Evolutionary conservation across 192 early-diverging fungal species (phyloP).

Genomic region (Radiomyces spectabilis): DNA sequence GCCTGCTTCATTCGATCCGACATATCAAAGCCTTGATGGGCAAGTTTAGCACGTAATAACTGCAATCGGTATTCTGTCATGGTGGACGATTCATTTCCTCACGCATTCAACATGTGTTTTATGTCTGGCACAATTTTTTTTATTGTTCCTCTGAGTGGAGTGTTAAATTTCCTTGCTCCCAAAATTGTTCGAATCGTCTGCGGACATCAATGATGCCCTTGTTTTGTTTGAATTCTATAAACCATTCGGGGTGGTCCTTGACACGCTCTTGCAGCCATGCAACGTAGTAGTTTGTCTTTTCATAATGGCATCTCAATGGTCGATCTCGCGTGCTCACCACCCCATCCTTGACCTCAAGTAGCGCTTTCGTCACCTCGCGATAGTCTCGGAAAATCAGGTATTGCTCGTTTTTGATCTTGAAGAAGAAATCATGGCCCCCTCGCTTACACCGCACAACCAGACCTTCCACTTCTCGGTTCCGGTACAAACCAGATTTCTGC

Average conservation of each 20-base stretch:
- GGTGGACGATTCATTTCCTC: background rate
- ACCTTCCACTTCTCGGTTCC: slow-evolving; percentile 77
- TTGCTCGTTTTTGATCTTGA: slow-evolving; percentile 95
- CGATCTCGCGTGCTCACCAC: slow-evolving; percentile 22
- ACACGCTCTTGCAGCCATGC: slow-evolving; percentile 66
- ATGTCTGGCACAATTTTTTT: background rate
- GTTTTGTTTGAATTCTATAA: slow-evolving; percentile 53
- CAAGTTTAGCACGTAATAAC: background rate
- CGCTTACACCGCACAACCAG: slow-evolving; percentile 79
- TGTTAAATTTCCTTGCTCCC: slow-evolving; percentile 21
- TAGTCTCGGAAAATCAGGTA: slow-evolving; percentile 96
- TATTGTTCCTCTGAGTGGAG: background rate
- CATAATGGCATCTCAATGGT: too few species aligned
- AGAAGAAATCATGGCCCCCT: slow-evolving; percentile 50
- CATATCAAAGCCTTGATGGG: background rate
- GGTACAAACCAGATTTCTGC: slow-evolving; percentile 52
- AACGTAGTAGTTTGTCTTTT: slow-evolving; percentile 62
- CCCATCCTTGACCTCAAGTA: slow-evolving; percentile 37
- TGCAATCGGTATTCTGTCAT: too few species aligned
- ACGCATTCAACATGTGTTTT: background rate
- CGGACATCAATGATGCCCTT: slow-evolving; percentile 81
- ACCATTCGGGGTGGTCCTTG: slow-evolving; percentile 52
- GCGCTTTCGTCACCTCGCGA: slow-evolving; percentile 80
- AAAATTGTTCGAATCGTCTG: slow-evolving; percentile 65
- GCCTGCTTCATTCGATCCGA: background rate